These are phyloP conservation scores for Tolypocladium tundrense DNA, from an alignment of 2,329 filamentous ascomycete species.

Conservation along the genomic window DNA sequence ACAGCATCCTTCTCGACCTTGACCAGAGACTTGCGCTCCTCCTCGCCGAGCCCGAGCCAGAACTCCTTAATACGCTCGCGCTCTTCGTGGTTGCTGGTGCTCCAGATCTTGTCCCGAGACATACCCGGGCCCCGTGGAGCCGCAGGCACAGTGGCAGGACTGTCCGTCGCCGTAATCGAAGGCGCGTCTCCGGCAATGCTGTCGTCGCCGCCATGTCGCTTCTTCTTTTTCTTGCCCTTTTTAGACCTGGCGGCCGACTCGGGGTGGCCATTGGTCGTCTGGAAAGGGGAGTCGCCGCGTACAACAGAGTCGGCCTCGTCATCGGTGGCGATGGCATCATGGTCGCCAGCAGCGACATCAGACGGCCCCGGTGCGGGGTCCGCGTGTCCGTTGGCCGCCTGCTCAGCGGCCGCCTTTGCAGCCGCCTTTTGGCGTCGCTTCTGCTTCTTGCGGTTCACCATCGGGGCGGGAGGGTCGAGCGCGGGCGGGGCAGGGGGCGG, in stretches of 20 bases:
- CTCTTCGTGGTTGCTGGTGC: conserved; percentile 87
- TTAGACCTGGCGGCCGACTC: conserved; percentile 32
- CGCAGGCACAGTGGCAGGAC: conserved; percentile 16
- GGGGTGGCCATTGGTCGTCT: conserved; percentile 18
- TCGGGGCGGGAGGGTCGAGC: conserved; percentile 25
- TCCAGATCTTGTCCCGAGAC: conserved; percentile 87
- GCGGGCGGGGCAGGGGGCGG: conserved; percentile 14
- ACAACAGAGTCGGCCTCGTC: conserved; percentile 33
- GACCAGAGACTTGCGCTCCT: conserved; percentile 87
- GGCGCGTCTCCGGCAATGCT: conserved; percentile 9
- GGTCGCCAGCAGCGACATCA: conserved; percentile 23
- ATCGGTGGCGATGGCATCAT: conserved; percentile 46
- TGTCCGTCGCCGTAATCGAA: neutral
- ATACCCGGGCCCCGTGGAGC: conserved; percentile 30
- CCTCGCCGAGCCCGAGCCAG: conserved; percentile 89
- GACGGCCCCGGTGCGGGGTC: conserved; percentile 20
- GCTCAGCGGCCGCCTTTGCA: conserved; percentile 47
- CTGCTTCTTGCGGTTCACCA: conserved; percentile 87
- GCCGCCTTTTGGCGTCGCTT: conserved; percentile 84
- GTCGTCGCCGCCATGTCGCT: conserved; percentile 29
- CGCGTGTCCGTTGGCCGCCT: conserved; percentile 29
- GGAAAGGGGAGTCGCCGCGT: conserved; percentile 17
- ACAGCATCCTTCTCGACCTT: conserved; percentile 99
- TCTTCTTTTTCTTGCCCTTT: conserved; percentile 63
- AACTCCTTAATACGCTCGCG: conserved; percentile 97